Evolutionary conservation across 2,329 filamentous ascomycete species (phyloP).

Genomic region (Penicillium sp.): DNA sequence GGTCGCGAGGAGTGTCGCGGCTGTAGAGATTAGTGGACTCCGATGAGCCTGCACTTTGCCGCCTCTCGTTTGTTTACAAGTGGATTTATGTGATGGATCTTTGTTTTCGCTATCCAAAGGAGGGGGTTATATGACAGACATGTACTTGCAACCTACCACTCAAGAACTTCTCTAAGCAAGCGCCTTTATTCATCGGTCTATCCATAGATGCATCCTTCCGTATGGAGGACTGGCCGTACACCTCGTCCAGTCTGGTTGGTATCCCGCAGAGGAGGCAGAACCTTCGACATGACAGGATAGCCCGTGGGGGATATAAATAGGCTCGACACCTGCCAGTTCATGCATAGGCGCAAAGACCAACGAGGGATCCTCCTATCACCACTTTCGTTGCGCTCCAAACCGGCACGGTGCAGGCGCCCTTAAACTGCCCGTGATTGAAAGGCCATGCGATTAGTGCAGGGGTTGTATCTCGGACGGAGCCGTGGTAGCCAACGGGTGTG

Average conservation of each 20-base stretch:
- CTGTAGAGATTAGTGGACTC: conserved; percentile 10
- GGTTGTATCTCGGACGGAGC: neutral
- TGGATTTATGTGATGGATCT: neutral
- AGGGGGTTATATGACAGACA: neutral
- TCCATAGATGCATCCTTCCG: neutral
- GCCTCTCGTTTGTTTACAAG: neutral
- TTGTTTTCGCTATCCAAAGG: neutral
- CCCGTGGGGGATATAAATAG: neutral
- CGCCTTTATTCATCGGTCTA: neutral
- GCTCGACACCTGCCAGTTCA: neutral
- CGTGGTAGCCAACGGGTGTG: neutral
- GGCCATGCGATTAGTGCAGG: conserved; percentile 26
- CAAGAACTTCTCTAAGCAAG: neutral
- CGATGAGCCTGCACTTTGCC: neutral
- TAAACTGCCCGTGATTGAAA: conserved; percentile 20
- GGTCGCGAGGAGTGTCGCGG: conserved; percentile 26
- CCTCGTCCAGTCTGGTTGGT: neutral
- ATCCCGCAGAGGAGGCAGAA: neutral
- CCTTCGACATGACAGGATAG: neutral
- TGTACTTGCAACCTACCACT: neutral
- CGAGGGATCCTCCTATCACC: neutral
- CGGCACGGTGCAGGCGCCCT: conserved; percentile 3
- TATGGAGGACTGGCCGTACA: neutral
- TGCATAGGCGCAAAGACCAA: neutral
- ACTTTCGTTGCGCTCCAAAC: neutral